These are phyloP conservation scores for Entelexis sorbosivorans DNA, from an alignment of 1,139 yeast species.

Conservation along the genomic window DNA sequence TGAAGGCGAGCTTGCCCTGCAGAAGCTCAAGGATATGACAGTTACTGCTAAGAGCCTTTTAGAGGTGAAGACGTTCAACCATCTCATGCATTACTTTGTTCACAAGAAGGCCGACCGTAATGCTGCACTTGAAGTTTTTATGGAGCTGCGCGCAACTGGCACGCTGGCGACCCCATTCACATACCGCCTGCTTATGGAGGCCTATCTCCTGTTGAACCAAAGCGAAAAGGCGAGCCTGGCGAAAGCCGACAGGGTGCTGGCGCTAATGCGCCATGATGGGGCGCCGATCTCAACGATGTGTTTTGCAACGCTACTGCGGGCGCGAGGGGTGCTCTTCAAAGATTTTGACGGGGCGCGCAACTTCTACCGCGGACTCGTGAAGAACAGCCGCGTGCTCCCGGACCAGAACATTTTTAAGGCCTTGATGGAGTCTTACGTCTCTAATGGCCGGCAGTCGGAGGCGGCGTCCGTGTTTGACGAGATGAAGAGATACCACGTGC, in stretches of 20 bases:
- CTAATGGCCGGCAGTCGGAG: conserved; percentile 28
- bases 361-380: conserved; percentile 29
- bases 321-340: conserved; percentile 32
- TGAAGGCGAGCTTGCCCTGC: conserved; percentile 25
- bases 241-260: conserved; percentile 33
- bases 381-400: conserved; percentile 29
- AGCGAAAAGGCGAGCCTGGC: conserved; percentile 25
- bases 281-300: conserved; percentile 30
- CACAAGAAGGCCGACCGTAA: conserved; percentile 30
- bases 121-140: conserved; percentile 30
- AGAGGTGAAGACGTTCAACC: conserved; percentile 33
- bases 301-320: conserved; percentile 33
- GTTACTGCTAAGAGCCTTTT: conserved; percentile 16
- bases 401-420: conserved; percentile 35
- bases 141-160: conserved; percentile 26
- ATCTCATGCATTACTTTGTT: conserved; percentile 34
- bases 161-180: conserved; percentile 31
- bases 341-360: conserved; percentile 31
- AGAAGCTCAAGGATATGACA: conserved; percentile 33
- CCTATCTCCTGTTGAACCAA: conserved; percentile 30
- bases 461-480: conserved; percentile 30
- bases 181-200: conserved; percentile 35
- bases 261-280: conserved; percentile 28
- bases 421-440: conserved; percentile 33
- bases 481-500: conserved; percentile 31